Percentiles rank a stretch among this genome's conserved stretches.
phyloP scores from a whole-genome alignment of 495 filamentous ascomycete genomes.

The Xanthoparmelia taractica region DNA sequence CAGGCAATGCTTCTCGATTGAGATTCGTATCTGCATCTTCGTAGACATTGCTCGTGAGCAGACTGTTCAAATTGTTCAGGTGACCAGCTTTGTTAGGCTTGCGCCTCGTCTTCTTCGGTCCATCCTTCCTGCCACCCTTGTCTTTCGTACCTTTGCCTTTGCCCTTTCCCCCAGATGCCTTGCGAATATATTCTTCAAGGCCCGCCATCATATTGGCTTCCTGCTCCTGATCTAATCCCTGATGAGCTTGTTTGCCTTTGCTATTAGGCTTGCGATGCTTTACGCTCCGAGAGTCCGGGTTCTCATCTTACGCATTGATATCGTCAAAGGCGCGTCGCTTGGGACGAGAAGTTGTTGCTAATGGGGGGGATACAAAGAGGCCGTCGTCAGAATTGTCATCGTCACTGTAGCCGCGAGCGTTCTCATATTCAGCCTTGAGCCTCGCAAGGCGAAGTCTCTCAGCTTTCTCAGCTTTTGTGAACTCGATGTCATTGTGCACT shows the following conservation, averaged over 20 bases:
- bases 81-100: neutral
- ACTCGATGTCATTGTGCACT: slow-evolving; percentile 21
- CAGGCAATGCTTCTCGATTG: neutral
- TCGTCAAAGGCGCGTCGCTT: neutral
- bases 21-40: slow-evolving; percentile 18
- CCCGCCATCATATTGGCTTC: slow-evolving; percentile 27
- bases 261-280: too few species aligned
- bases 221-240: too few species aligned
- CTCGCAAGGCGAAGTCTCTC: slow-evolving; percentile 18
- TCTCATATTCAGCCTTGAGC: too few species aligned
- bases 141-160: slow-evolving; percentile 16
- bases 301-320: neutral
- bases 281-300: too few species aligned
- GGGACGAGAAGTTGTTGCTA: neutral
- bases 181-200: slow-evolving; percentile 23
- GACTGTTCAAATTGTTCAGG: slow-evolving; percentile 11
- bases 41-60: slow-evolving; percentile 19
- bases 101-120: neutral
- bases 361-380: neutral
- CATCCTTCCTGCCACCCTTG: slow-evolving; percentile 8
- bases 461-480: slow-evolving; percentile 13
- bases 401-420: too few species aligned
- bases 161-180: neutral
- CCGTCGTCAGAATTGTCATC: neutral
- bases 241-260: too few species aligned